Conservation (phyloP, 352 stramenopile genomes). For the Phytophthora pini region DNA sequence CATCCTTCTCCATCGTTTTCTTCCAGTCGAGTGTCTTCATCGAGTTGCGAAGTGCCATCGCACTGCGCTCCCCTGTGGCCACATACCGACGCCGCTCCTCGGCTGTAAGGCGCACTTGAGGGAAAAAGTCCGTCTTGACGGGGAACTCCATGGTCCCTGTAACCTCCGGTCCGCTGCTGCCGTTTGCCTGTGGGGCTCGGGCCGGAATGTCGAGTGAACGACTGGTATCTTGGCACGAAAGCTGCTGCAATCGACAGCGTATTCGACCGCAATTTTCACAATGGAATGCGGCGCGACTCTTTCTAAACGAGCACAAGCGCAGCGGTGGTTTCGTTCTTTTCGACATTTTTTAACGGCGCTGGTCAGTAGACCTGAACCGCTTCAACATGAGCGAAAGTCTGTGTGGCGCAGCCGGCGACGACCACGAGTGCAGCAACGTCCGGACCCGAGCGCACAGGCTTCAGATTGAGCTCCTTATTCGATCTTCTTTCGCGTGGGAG, state of each 20-base stretch:
- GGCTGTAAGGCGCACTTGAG: constrained; percentile 51
- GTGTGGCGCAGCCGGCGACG: background rate
- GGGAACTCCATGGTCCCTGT: constrained; percentile 65
- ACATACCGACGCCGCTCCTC: constrained; percentile 61
- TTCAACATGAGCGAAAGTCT: constrained; percentile 14
- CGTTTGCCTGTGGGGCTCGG: background rate
- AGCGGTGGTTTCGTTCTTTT: constrained; percentile 35
- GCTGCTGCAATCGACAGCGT: constrained; percentile 6
- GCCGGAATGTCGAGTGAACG: background rate
- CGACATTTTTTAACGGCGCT: constrained; percentile 26
- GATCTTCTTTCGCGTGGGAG: constrained; percentile 29
- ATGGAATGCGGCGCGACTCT: constrained; percentile 16
- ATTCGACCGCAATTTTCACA: constrained; percentile 33
- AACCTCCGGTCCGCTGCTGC: background rate
- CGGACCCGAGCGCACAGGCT: constrained; percentile 13
- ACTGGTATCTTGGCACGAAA: constrained; percentile 1
- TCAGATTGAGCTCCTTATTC: constrained; percentile 21
- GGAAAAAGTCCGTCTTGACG: constrained; percentile 76
- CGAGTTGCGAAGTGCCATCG: constrained; percentile 46
- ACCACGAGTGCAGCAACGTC: constrained; percentile 4
- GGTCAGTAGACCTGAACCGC: constrained; percentile 25
- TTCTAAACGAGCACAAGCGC: constrained; percentile 8
- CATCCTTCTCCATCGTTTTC: constrained; percentile 58
- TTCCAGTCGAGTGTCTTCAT: constrained; percentile 69
- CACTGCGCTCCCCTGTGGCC: constrained; percentile 46